Conservation (phyloP, 2,329 filamentous ascomycete species). For the Colletotrichum spaethianum region DNA sequence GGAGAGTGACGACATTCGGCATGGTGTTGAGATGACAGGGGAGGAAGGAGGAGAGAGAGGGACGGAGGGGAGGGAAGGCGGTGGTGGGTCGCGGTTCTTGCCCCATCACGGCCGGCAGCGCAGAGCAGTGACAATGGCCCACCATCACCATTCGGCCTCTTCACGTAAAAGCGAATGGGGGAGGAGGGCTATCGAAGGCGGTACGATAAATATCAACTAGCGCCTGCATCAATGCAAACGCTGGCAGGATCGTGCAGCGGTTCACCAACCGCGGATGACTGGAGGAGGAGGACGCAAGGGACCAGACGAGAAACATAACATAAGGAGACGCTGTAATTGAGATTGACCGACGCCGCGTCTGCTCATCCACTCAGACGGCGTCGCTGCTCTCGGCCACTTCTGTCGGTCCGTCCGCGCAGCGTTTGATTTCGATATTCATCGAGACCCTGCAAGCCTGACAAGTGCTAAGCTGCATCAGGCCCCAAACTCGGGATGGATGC, state of each 20-base stretch:
- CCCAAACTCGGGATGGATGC: constrained; percentile 30
- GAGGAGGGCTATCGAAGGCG: not conserved
- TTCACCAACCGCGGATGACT: not conserved
- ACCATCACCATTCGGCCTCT: not conserved
- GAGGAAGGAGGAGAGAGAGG: no score
- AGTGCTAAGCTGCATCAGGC: constrained; percentile 33
- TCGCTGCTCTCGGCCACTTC: constrained; percentile 16
- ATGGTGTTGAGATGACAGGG: not conserved
- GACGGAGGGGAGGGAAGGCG: not conserved
- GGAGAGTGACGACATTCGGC: constrained; percentile 38
- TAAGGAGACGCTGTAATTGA: not conserved
- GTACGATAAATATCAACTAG: no score
- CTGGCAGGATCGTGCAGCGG: not conserved
- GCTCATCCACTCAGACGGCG: constrained; percentile 18
- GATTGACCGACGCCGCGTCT: constrained; percentile 23
- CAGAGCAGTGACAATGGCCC: not conserved
- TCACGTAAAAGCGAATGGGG: no score
- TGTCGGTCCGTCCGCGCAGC: constrained; percentile 30
- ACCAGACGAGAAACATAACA: no score
- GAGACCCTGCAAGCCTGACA: constrained; percentile 33
- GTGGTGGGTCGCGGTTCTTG: not conserved
- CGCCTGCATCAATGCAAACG: not conserved
- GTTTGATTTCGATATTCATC: constrained; percentile 41
- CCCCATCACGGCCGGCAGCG: not conserved
- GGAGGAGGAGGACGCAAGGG: no score